Evolutionary conservation across 1,284 basidiomycete genomes (phyloP).

Genomic region (Farysia itapuensis): DNA sequence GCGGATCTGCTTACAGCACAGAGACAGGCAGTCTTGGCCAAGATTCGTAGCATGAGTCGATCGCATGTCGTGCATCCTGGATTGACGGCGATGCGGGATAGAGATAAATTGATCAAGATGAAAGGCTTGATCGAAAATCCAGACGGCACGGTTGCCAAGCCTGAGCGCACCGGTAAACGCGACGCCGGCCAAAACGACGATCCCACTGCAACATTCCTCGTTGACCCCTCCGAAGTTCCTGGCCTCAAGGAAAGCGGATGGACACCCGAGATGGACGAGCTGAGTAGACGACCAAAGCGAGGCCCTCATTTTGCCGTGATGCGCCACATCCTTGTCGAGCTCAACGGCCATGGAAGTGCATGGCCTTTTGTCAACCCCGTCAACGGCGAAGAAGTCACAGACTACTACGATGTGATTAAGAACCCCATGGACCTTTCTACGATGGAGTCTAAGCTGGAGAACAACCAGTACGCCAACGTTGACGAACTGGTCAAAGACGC

Average conservation of each 20-base stretch:
- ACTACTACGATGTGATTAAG: conserved; percentile 89
- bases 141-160: conserved; percentile 34
- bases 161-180: conserved; percentile 33
- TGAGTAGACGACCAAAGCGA: conserved; percentile 68
- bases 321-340: conserved; percentile 79
- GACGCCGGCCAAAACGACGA: conserved; percentile 30
- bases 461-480: conserved; percentile 71
- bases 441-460: conserved; percentile 90
- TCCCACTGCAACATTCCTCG: conserved; percentile 35
- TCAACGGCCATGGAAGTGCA: conserved; percentile 76
- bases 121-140: conserved; percentile 39
- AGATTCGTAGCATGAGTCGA: conserved; percentile 83
- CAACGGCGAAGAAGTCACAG: conserved; percentile 77
- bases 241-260: conserved; percentile 76
- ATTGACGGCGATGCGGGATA: conserved; percentile 74
- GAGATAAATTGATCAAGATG: conserved; percentile 49
- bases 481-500: conserved; percentile 80
- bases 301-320: conserved; percentile 69
- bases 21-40: conserved; percentile 72
- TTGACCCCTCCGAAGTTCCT: conserved; percentile 51
- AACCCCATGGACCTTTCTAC: conserved; percentile 92
- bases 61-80: conserved; percentile 86
- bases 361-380: conserved; percentile 90
- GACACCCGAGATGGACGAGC: conserved; percentile 80
- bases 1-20: conserved; percentile 77